phyloP scores from a whole-genome alignment of 805 yeast species.

The Saccharomycopsis selenospora region DNA sequence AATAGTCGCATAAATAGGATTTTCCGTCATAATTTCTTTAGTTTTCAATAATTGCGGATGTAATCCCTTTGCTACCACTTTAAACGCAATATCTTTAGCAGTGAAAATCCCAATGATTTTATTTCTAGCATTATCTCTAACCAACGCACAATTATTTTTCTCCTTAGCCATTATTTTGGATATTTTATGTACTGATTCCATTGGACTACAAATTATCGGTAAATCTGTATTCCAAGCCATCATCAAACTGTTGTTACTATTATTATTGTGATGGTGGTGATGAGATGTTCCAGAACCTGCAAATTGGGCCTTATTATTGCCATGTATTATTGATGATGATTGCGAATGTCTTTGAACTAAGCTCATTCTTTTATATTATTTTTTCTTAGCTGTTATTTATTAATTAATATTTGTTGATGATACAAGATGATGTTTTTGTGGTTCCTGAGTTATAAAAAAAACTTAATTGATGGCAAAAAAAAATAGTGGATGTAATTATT shows the following conservation, averaged over 20 bases:
- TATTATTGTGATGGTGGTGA: not conserved
- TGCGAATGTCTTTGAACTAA: not conserved
- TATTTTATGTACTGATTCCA: slow-evolving; percentile 29
- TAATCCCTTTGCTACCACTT: slow-evolving; percentile 31
- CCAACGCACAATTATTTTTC: slow-evolving; percentile 36
- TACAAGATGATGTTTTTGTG: too few species aligned
- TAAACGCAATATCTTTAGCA: slow-evolving; percentile 40
- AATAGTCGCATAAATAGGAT: slow-evolving; percentile 32
- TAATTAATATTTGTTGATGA: too few species aligned
- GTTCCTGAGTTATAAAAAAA: too few species aligned
- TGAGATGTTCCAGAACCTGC: too few species aligned
- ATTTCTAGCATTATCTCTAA: slow-evolving; percentile 26
- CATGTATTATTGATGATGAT: slow-evolving; percentile 1
- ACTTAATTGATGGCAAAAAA: too few species aligned
- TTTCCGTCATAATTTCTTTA: slow-evolving; percentile 34
- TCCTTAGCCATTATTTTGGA: slow-evolving; percentile 33
- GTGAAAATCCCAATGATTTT: slow-evolving; percentile 36
- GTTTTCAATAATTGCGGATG: slow-evolving; percentile 28
- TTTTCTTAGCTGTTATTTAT: too few species aligned
- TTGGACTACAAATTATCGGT: slow-evolving; percentile 32
- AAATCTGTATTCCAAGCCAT: slow-evolving; percentile 28
- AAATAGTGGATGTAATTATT: too few species aligned
- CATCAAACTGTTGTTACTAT: not conserved
- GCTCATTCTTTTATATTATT: not conserved
- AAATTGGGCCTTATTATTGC: not conserved